Percentiles rank a stretch among this genome's conserved stretches.
These are phyloP conservation scores for Cryptosporidium sp. DNA, from an alignment of 169 alveolate genomes.

Conservation along the genomic window DNA sequence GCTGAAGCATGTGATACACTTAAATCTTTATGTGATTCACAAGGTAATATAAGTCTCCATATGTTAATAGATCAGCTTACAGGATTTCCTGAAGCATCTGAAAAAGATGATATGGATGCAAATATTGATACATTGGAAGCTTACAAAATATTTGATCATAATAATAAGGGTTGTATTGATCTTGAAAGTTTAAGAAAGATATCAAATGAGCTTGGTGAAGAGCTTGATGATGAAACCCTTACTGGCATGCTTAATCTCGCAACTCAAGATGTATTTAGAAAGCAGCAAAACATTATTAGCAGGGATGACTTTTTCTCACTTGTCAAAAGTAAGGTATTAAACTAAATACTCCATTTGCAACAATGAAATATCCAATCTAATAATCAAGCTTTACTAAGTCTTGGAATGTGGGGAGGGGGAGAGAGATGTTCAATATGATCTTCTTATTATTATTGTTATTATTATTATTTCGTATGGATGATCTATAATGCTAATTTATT, in stretches of 20 bases:
- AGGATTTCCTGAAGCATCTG: conserved; percentile 69
- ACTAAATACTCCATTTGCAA: not conserved
- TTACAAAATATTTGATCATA: conserved; percentile 60
- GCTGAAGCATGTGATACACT: conserved; percentile 70
- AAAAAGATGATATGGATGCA: conserved; percentile 72
- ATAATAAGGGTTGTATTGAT: conserved; percentile 69
- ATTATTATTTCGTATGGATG: not conserved
- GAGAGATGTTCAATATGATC: not conserved
- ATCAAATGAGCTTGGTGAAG: conserved; percentile 70
- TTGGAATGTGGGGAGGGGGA: not conserved
- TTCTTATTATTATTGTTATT: not conserved
- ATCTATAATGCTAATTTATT: not conserved
- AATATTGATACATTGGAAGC: conserved; percentile 72
- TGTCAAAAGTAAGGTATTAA: conserved; percentile 53
- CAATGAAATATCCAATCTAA: not conserved
- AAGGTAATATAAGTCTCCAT: conserved; percentile 68
- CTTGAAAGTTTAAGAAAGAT: conserved; percentile 42
- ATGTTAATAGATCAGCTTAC: conserved; percentile 62
- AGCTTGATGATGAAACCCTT: conserved; percentile 72
- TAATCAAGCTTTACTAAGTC: not conserved
- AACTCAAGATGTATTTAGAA: conserved; percentile 68
- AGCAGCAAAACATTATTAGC: conserved; percentile 56
- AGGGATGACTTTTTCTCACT: conserved; percentile 72
- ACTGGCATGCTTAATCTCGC: conserved; percentile 70
- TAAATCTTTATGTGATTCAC: conserved; percentile 61